Evolutionary conservation across 108 stramenopile species (phyloP).

Genomic region (Epithemia pelagica): DNA sequence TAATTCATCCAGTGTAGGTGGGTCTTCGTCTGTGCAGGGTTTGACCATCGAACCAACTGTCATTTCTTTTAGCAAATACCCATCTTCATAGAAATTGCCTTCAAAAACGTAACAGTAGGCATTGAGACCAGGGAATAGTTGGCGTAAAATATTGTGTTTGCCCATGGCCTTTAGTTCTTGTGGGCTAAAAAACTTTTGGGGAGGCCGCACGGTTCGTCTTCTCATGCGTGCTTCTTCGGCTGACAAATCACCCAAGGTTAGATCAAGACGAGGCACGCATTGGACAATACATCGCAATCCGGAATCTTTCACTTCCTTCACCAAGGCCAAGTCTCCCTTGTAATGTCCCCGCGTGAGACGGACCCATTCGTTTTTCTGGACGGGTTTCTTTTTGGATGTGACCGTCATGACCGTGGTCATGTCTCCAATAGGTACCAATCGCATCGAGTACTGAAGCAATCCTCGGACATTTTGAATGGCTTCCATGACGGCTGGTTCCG

Average conservation of each 20-base stretch:
- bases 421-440: constrained; percentile 83
- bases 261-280: constrained; percentile 90
- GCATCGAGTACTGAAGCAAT: constrained; percentile 73
- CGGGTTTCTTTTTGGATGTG: constrained; percentile 71
- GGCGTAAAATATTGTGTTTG: constrained; percentile 36
- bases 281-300: constrained; percentile 89
- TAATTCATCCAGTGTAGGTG: constrained; percentile 92
- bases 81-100: constrained; percentile 87
- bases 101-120: constrained; percentile 82
- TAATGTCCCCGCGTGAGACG: constrained; percentile 90
- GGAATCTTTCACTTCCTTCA: constrained; percentile 83
- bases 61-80: constrained; percentile 92
- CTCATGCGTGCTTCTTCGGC: constrained; percentile 79
- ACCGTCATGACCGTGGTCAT: constrained; percentile 97
- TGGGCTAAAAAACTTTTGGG: constrained; percentile 91
- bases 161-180: constrained; percentile 77
- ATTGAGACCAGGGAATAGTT: constrained; percentile 74
- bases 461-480: constrained; percentile 88
- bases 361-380: constrained; percentile 94
- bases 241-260: constrained; percentile 56
- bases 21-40: constrained; percentile 76
- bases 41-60: constrained; percentile 87
- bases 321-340: constrained; percentile 94
- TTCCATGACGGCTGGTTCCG: constrained; percentile 85
- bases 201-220: constrained; percentile 71